Base-by-base conservation (phyloP, 148 eudicot genomes). In the Rhododendron vialii region DNA sequence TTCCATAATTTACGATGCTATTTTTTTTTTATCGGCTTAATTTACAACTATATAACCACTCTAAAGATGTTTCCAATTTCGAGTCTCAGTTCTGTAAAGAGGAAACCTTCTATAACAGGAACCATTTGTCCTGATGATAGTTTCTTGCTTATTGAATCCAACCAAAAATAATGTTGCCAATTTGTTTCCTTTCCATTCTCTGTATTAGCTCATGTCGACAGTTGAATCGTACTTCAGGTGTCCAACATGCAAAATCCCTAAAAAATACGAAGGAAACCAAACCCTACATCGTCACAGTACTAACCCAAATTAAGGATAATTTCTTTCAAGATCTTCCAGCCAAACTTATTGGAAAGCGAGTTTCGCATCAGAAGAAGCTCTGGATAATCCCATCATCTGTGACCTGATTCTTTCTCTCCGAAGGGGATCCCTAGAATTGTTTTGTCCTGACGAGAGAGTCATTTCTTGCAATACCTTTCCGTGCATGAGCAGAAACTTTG, bases 401-500 rank as follows among this genome's bases (percentile, higher is more conserved):
- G 94, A 92, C 88, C 87, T 93, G 85, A 94, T 88, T 50, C 89
- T 91, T 13, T 91, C 91, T 15, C 89, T 47, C 20, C 90, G 84
- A 41, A 86, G 91, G 30, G 88, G 74, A 84, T 91, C 89, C 78
- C 88, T 90, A n/a, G 81, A 45, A 69, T 63, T 87, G 78, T 76
- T 83, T 76, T 83, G 82, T 24, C 78, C 88, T 0, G 84, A 84
- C 41, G 83, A 84, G 18, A 94, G 85, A 26, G 86, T 90, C 89
- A 92, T 80, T 82, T 93, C 88, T 82, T 92, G 88, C 89, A 94
- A 86, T 12, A 87, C 91, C 71, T 85, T 92, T 1, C 91, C 94
- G 75, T 93, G 91, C 90, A 88, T 91, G 53, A 92, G 90, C 82
- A 94, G 82, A 80, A 92, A 92, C 87, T 88, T 93, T 9, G 89